A percentile compares a stretch with the other conserved stretches of the same genome.
phyloP scores from a whole-genome alignment of 2,329 filamentous ascomycete species.

The Aspergillus nomiae region DNA sequence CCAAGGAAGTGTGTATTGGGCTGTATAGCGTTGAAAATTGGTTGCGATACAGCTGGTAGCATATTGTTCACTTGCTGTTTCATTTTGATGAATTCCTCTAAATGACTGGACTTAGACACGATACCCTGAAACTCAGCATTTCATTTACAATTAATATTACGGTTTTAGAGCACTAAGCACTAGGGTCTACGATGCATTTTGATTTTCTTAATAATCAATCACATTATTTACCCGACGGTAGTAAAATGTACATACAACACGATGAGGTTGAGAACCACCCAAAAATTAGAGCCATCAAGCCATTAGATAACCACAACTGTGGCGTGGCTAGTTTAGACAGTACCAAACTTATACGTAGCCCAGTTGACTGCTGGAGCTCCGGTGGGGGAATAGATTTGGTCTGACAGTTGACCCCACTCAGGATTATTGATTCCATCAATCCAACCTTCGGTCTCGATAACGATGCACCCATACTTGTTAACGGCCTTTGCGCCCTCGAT shows the following conservation, averaged over 20 bases:
- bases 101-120: slow-evolving; percentile 12
- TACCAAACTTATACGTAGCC: slow-evolving; percentile 49
- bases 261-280: not conserved
- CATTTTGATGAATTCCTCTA: slow-evolving; percentile 4
- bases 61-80: not conserved
- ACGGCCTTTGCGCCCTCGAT: slow-evolving; percentile 49
- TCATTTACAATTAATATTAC: not conserved
- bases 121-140: slow-evolving; percentile 15
- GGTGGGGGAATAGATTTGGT: slow-evolving; percentile 45
- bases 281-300: not conserved
- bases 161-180: not conserved
- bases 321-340: slow-evolving; percentile 27
- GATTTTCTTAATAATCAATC: not conserved
- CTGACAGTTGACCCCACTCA: slow-evolving; percentile 69
- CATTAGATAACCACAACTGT: not conserved
- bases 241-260: slow-evolving; percentile 5
- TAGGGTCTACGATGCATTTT: not conserved
- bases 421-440: slow-evolving; percentile 94
- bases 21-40: not conserved
- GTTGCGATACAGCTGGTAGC: not conserved
- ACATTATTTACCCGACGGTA: slow-evolving; percentile 3
- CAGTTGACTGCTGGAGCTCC: slow-evolving; percentile 45
- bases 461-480: slow-evolving; percentile 77
- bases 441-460: slow-evolving; percentile 90
- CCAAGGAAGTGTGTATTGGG: not conserved